Evolutionary conservation across 2,329 filamentous ascomycete species (phyloP).

Genomic region (Cryphonectria nitschkei): DNA sequence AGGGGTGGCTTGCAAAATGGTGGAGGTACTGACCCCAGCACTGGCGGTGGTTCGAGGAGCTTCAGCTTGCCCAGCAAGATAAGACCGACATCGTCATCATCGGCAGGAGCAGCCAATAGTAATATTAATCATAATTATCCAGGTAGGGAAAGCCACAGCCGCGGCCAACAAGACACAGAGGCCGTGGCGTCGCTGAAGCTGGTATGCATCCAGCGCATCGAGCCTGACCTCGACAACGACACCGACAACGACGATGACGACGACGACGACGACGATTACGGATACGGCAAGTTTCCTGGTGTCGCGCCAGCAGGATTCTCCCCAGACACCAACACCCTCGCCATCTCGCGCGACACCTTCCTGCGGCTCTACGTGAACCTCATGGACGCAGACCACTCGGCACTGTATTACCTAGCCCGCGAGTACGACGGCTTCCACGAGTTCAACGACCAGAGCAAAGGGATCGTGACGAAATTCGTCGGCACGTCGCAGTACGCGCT

Average conservation of each 20-base stretch:
- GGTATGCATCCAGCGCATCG: slow-evolving; percentile 26
- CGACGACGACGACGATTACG: background rate
- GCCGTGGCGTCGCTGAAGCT: slow-evolving; percentile 29
- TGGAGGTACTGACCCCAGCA: slow-evolving; percentile 4
- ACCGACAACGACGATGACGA: background rate
- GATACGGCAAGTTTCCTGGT: too few species aligned
- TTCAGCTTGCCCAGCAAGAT: slow-evolving; percentile 20
- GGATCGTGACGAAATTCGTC: slow-evolving; percentile 32
- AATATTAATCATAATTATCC: background rate
- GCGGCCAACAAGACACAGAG: slow-evolving; percentile 7
- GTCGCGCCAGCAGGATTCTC: background rate
- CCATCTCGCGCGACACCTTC: slow-evolving; percentile 33
- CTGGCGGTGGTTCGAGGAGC: slow-evolving; percentile 17
- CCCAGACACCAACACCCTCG: slow-evolving; percentile 27
- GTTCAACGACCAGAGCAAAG: slow-evolving; percentile 27
- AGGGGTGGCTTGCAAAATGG: background rate
- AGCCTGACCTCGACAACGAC: background rate
- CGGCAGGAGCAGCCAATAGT: background rate
- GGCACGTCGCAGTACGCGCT: slow-evolving; percentile 34
- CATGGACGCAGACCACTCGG: slow-evolving; percentile 33
- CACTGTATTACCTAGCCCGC: slow-evolving; percentile 34
- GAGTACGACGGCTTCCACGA: slow-evolving; percentile 36
- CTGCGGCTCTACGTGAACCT: slow-evolving; percentile 31
- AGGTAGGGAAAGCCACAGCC: background rate
- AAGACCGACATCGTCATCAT: background rate